phyloP scores from a whole-genome alignment of 345 rosid species.

The Syzygium aqueum region DNA sequence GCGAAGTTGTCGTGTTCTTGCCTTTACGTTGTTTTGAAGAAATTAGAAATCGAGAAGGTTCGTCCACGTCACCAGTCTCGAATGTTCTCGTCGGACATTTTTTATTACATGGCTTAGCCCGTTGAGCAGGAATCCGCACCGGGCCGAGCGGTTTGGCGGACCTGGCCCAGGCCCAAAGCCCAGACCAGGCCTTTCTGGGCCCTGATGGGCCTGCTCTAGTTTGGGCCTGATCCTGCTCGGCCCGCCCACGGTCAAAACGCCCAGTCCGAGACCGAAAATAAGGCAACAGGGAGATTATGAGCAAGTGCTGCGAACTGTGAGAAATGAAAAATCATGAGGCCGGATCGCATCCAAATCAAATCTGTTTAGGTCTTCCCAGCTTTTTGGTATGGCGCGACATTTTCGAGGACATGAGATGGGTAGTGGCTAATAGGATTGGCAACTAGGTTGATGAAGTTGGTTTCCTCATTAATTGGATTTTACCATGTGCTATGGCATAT shows the following conservation, averaged over 20 bases:
- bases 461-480: accelerated
- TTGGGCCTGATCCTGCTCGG: background rate
- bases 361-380: background rate
- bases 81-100: background rate
- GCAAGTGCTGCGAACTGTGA: background rate
- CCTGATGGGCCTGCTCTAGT: background rate
- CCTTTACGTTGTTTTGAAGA: background rate
- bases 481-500: accelerated
- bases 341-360: background rate
- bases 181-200: background rate
- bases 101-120: background rate
- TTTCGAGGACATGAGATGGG: background rate
- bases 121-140: background rate
- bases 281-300: background rate
- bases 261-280: background rate
- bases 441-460: accelerated
- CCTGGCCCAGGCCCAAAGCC: background rate
- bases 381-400: background rate
- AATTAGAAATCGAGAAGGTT: conserved; percentile 1
- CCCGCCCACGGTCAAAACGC: background rate
- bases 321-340: background rate
- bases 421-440: background rate
- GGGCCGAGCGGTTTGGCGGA: background rate
- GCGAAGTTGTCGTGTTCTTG: too few species aligned
- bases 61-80: background rate